A percentile compares a stretch with the other conserved stretches of the same genome.
These are phyloP conservation scores for Fistulina hepatica DNA, from an alignment of 1,284 basidiomycete species.

Conservation along the genomic window DNA sequence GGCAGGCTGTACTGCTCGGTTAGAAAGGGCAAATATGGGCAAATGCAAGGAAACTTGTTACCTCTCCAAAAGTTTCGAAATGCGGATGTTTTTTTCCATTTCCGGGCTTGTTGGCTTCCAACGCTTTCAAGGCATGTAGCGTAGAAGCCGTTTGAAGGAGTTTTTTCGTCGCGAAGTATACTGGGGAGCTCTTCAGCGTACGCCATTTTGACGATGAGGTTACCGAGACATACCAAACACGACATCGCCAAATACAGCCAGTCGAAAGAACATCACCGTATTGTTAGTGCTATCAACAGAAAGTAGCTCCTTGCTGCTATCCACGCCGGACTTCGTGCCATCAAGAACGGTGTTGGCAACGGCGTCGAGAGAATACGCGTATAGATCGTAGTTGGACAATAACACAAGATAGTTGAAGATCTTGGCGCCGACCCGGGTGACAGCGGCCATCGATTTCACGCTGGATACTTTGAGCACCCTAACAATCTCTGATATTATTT, in stretches of 20 bases:
- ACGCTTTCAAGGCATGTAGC: slow-evolving; percentile 35
- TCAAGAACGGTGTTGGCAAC: background rate
- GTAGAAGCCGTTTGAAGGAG: slow-evolving; percentile 40
- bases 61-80: slow-evolving; percentile 54
- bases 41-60: slow-evolving; percentile 23
- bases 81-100: slow-evolving; percentile 22
- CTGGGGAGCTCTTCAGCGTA: slow-evolving; percentile 25
- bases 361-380: slow-evolving; percentile 56
- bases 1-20: slow-evolving; percentile 34
- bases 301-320: background rate
- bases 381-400: slow-evolving; percentile 43
- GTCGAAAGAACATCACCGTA: background rate
- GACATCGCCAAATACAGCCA: background rate
- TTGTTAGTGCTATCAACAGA: background rate
- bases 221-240: background rate
- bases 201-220: background rate
- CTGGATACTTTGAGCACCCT: too few relatives aligned
- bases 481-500: too few relatives aligned
- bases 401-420: slow-evolving; percentile 58
- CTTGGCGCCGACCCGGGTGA: slow-evolving; percentile 31
- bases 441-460: too few relatives aligned
- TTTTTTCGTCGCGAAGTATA: slow-evolving; percentile 56
- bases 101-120: slow-evolving; percentile 29
- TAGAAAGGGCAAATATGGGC: slow-evolving; percentile 4
- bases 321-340: background rate